Evolutionary conservation across 331 rosid species (phyloP).

Genomic region (Pyrus hybrid): DNA sequence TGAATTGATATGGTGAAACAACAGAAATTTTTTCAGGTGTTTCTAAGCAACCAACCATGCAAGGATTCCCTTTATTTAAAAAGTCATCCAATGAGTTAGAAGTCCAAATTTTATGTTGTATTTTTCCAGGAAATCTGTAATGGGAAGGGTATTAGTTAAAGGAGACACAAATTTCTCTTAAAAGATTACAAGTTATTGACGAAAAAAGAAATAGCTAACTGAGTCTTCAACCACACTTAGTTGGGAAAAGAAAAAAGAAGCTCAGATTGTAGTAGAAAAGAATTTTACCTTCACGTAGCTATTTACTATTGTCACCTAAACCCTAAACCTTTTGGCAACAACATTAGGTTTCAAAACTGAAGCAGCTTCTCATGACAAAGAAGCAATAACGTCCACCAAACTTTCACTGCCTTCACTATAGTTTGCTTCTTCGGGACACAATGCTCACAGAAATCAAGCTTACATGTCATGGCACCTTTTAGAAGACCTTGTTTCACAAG

Average conservation of each 20-base stretch:
- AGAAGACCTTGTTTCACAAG: too few relatives aligned
- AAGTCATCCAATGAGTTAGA: neutral
- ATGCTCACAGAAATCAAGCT: too few relatives aligned
- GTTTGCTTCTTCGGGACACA: too few relatives aligned
- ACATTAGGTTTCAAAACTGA: constrained; percentile 68
- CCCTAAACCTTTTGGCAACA: constrained; percentile 3
- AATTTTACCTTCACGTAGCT: constrained; percentile 79
- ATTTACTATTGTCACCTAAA: constrained; percentile 55
- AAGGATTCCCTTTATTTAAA: neutral
- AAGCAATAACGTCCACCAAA: constrained; percentile 76
- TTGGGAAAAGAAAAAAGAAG: neutral
- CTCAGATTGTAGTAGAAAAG: neutral
- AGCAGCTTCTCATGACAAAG: constrained; percentile 92
- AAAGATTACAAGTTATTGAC: neutral
- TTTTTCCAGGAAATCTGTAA: neutral
- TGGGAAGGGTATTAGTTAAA: neutral
- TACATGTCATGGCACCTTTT: too few relatives aligned
- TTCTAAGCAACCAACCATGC: neutral
- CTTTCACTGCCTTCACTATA: constrained; percentile 37
- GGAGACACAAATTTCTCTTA: neutral
- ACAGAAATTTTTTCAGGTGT: neutral
- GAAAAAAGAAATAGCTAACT: neutral
- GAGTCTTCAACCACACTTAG: neutral
- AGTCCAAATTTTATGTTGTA: too few relatives aligned
- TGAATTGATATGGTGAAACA: neutral